These are phyloP conservation scores for Fusarium anguioides DNA, from an alignment of 2,329 filamentous ascomycete species.

Conservation along the genomic window DNA sequence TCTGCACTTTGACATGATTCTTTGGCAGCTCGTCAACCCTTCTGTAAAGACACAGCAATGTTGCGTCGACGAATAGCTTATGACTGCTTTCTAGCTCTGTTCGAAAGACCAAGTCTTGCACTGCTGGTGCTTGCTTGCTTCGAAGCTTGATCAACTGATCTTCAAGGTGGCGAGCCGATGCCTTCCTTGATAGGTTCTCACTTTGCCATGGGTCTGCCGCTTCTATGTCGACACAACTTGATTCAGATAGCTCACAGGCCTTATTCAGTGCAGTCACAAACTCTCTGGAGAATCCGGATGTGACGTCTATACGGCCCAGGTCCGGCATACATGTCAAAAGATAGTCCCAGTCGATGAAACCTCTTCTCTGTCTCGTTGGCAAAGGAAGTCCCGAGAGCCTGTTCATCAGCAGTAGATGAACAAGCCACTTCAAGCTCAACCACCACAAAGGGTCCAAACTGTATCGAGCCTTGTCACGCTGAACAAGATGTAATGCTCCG, in stretches of 20 bases:
- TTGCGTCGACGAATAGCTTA: slow-evolving; percentile 2
- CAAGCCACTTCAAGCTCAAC: slow-evolving; percentile 10
- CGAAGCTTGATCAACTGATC: not conserved
- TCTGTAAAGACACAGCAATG: slow-evolving; percentile 3
- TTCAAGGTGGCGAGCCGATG: not conserved
- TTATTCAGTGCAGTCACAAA: not conserved
- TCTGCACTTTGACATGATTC: not conserved
- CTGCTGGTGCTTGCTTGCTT: not conserved
- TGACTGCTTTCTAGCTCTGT: not conserved
- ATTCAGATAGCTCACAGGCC: slow-evolving; percentile 10
- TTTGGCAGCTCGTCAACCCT: not conserved
- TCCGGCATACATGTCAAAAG: slow-evolving; percentile 8
- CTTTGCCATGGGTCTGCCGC: not conserved
- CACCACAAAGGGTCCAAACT: slow-evolving; percentile 6
- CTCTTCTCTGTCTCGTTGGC: not conserved
- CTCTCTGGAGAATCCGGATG: slow-evolving; percentile 6
- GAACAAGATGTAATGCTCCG: slow-evolving; percentile 4
- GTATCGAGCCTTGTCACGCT: not conserved
- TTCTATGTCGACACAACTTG: not conserved
- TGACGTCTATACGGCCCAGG: not conserved
- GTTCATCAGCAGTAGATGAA: slow-evolving; percentile 16
- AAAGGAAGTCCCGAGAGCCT: not conserved
- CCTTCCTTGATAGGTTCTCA: too few species aligned
- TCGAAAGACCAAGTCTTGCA: not conserved
- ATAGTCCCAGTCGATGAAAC: not conserved